Percentiles rank a stretch among this genome's conserved stretches.
Evolutionary conservation across 345 rosid genomes (phyloP).

Genomic region (Eutrema japonicum): DNA sequence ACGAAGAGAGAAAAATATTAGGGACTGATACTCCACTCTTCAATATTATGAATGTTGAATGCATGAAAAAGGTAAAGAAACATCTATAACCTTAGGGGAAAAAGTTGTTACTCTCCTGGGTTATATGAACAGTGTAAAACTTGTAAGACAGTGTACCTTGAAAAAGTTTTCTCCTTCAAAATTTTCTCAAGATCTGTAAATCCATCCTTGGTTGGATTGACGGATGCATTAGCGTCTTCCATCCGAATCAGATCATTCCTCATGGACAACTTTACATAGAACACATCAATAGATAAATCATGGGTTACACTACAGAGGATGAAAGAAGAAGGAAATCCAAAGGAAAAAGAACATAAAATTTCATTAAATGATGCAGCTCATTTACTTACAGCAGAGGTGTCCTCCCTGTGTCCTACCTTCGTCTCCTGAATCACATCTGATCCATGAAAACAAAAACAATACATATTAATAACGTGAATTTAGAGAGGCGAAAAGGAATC

Average conservation of each 20-base stretch:
- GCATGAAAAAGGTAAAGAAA: conserved; percentile 12
- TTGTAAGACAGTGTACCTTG: conserved; percentile 51
- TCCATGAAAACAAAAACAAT: conserved; percentile 27
- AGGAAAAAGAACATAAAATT: background rate
- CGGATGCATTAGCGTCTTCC: conserved; percentile 41
- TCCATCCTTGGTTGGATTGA: conserved; percentile 44
- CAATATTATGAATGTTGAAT: background rate
- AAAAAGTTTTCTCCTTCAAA: conserved; percentile 73
- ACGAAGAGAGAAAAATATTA: conserved; percentile 15
- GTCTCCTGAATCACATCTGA: conserved; percentile 41
- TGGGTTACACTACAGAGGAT: background rate
- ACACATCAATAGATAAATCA: conserved; percentile 32
- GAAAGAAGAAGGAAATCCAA: background rate
- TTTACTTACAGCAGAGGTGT: conserved; percentile 35
- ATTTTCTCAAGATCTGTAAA: conserved; percentile 43
- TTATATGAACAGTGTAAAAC: conserved; percentile 12
- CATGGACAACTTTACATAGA: conserved; percentile 34
- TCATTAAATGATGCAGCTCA: conserved; percentile 2
- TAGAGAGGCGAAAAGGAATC: background rate
- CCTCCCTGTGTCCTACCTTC: conserved; percentile 20
- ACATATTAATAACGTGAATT: conserved; percentile 20
- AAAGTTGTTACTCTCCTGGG: background rate
- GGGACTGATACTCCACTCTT: background rate
- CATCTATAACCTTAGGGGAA: background rate
- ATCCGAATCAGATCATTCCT: conserved; percentile 46